These are phyloP conservation scores for Mycosphaerella sp. DNA, from an alignment of 2,329 filamentous ascomycete species.

Conservation along the genomic window DNA sequence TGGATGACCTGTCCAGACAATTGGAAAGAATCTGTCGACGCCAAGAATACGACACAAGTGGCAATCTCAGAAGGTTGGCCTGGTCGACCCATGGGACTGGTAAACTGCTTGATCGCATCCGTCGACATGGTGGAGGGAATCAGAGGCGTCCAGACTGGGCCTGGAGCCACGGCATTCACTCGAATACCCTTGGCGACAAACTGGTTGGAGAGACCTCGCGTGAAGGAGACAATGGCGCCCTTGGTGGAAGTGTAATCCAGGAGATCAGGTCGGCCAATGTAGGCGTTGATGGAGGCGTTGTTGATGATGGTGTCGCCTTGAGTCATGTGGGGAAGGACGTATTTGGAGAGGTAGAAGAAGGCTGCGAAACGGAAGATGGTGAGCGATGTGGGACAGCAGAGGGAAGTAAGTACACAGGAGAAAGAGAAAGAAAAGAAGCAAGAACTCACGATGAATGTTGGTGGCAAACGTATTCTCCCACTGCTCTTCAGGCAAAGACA, in stretches of 20 bases:
- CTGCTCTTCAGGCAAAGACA: conserved; percentile 68
- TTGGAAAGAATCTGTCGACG: conserved; percentile 64
- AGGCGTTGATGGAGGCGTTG: conserved; percentile 77
- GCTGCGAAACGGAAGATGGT: conserved; percentile 15
- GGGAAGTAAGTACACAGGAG: background rate
- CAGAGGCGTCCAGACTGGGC: conserved; percentile 71
- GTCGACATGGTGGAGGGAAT: conserved; percentile 67
- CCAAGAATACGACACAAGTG: conserved; percentile 74
- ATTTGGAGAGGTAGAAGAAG: conserved; percentile 75
- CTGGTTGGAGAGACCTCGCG: conserved; percentile 69
- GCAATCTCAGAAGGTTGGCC: conserved; percentile 77
- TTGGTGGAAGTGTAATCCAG: conserved; percentile 78
- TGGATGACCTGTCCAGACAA: conserved; percentile 68
- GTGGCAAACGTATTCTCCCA: conserved; percentile 74
- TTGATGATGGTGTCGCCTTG: conserved; percentile 74
- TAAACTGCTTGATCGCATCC: conserved; percentile 65
- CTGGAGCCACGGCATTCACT: conserved; percentile 72
- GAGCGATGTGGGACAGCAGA: background rate
- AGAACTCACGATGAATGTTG: conserved; percentile 59
- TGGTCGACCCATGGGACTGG: conserved; percentile 66
- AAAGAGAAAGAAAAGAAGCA: too few species aligned
- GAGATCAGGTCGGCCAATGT: conserved; percentile 71
- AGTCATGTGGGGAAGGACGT: conserved; percentile 67
- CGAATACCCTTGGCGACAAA: conserved; percentile 63
- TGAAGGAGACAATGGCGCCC: conserved; percentile 73